These are phyloP conservation scores for Coemansia sp. DNA, from an alignment of 192 early-diverging fungal species.

Conservation along the genomic window DNA sequence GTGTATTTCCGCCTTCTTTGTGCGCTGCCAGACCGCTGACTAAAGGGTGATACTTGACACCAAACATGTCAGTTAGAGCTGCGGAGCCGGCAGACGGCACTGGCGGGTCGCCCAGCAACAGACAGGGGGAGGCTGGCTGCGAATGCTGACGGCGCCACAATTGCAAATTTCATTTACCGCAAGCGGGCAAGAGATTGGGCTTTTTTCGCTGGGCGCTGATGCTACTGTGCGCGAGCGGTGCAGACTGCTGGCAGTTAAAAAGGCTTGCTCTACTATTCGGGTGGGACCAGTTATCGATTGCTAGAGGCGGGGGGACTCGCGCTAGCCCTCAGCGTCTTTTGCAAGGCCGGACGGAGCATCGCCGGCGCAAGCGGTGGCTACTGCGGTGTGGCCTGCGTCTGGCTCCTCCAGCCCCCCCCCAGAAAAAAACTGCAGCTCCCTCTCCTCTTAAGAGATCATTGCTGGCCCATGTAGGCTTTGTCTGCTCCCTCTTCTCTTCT, in stretches of 20 bases:
- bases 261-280: neutral
- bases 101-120: neutral
- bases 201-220: neutral
- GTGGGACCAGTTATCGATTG: neutral
- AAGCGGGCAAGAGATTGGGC: neutral
- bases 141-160: neutral
- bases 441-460: conserved; percentile 24
- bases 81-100: neutral
- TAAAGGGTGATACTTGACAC: neutral
- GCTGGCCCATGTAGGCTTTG: conserved; percentile 12
- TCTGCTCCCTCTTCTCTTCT: conserved; percentile 35
- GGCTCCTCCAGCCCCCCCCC: conserved; percentile 6
- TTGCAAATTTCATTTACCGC: conserved; percentile 5
- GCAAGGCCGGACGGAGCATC: neutral
- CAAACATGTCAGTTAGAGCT: neutral
- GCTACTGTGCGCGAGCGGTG: neutral
- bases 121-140: neutral
- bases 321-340: neutral
- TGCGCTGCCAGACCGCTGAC: neutral
- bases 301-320: neutral
- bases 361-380: neutral
- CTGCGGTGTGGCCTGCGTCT: conserved; percentile 8
- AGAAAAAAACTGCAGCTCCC: conserved; percentile 37
- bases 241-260: neutral
- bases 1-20: neutral